These are phyloP conservation scores for Saccharomyces eubayanus DNA, from an alignment of 805 yeast genomes.

Conservation along the genomic window DNA sequence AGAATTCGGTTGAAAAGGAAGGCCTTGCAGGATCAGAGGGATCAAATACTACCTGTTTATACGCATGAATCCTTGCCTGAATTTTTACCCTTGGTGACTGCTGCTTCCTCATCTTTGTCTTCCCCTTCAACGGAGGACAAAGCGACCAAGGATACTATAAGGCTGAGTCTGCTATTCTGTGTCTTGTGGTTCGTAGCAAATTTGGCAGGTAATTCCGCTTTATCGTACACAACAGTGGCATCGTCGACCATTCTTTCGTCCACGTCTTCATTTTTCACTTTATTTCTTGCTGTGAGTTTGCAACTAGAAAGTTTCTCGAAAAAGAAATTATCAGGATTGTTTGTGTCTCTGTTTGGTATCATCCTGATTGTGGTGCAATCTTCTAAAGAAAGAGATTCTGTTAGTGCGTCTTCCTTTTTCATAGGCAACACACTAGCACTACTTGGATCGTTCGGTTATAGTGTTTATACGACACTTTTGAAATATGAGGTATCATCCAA, in stretches of 20 bases:
- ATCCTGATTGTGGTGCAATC: constrained; percentile 48
- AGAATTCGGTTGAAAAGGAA: constrained; percentile 20
- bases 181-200: constrained; percentile 83
- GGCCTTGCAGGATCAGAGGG: constrained; percentile 6
- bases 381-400: constrained; percentile 16
- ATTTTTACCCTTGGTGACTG: background rate
- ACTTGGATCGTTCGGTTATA: constrained; percentile 75
- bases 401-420: constrained; percentile 18
- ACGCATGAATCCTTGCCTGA: background rate
- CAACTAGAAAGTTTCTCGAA: constrained; percentile 57
- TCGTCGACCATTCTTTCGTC: constrained; percentile 88
- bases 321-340: constrained; percentile 56
- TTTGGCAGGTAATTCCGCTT: constrained; percentile 71
- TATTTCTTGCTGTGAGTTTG: constrained; percentile 62
- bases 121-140: constrained; percentile 8
- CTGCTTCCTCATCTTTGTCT: background rate
- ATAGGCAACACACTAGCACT: constrained; percentile 73
- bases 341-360: constrained; percentile 67
- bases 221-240: constrained; percentile 80
- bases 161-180: constrained; percentile 66
- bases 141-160: constrained; percentile 46
- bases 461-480: constrained; percentile 76
- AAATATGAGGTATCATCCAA: constrained; percentile 61
- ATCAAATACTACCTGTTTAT: background rate
- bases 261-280: constrained; percentile 83